A percentile compares a stretch with the other conserved stretches of the same genome.
These are phyloP conservation scores for Lipomyces orientalis DNA, from an alignment of 805 yeast species.

Conservation along the genomic window DNA sequence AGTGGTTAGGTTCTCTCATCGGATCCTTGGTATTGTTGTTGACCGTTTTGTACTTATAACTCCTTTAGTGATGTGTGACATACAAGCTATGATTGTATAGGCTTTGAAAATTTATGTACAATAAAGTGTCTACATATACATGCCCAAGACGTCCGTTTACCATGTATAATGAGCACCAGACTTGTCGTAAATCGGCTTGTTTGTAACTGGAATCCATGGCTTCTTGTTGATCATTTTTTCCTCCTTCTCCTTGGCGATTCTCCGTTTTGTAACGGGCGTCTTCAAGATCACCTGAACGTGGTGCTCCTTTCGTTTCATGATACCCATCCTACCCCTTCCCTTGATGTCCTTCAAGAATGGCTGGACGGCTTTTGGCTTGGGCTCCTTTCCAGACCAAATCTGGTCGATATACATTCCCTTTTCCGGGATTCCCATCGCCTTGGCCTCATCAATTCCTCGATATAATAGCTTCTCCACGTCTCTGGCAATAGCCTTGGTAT, in stretches of 20 bases:
- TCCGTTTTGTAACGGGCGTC: constrained; percentile 64
- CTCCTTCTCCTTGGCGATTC: constrained; percentile 65
- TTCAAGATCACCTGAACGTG: constrained; percentile 81
- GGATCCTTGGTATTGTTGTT: background rate
- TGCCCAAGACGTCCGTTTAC: constrained; percentile 34
- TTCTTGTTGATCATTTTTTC: constrained; percentile 55
- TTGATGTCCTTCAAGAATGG: constrained; percentile 74
- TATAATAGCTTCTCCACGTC: constrained; percentile 79
- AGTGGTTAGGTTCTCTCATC: background rate
- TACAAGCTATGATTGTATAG: background rate
- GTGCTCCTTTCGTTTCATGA: constrained; percentile 73
- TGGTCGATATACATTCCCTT: constrained; percentile 73
- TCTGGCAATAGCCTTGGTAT: constrained; percentile 74
- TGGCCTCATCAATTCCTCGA: constrained; percentile 73
- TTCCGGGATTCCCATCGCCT: constrained; percentile 61
- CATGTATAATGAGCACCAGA: constrained; percentile 47
- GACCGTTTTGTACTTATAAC: background rate
- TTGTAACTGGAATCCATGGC: constrained; percentile 54
- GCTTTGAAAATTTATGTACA: background rate
- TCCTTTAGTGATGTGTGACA: background rate
- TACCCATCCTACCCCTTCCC: constrained; percentile 90
- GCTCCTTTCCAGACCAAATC: constrained; percentile 90
- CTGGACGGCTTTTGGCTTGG: constrained; percentile 57
- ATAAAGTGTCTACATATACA: background rate
- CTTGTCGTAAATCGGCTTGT: constrained; percentile 49